phyloP scores from a whole-genome alignment of 2,329 filamentous ascomycete species.

The Aureobasidium musti region DNA sequence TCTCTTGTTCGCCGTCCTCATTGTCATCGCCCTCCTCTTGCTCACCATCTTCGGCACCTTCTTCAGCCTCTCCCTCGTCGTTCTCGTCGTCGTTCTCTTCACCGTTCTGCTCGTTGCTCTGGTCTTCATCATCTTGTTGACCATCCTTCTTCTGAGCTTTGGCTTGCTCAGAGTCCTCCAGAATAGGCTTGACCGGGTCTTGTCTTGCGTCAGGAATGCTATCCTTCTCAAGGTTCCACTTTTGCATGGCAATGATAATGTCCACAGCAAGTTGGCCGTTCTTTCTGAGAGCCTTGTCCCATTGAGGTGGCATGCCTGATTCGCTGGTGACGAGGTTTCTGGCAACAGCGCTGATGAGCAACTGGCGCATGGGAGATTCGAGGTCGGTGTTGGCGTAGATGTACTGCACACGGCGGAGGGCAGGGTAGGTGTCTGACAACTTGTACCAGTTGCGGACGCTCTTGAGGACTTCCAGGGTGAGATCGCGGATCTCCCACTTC shows the following conservation, averaged over 20 bases:
- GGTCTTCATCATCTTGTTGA: constrained; percentile 29
- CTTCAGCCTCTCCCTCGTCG: constrained; percentile 33
- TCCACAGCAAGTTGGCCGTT: constrained; percentile 59
- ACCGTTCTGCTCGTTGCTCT: constrained; percentile 7
- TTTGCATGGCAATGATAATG: constrained; percentile 56
- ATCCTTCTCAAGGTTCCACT: constrained; percentile 55
- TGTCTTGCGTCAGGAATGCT: constrained; percentile 54
- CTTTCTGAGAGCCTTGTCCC: constrained; percentile 57
- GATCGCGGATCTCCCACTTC: constrained; percentile 54
- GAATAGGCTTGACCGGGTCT: constrained; percentile 45
- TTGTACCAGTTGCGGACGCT: constrained; percentile 56
- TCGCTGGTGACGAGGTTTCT: constrained; percentile 54
- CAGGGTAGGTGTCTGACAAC: constrained; percentile 55
- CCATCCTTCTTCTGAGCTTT: constrained; percentile 35
- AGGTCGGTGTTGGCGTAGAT: constrained; percentile 54
- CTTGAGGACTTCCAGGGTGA: constrained; percentile 53
- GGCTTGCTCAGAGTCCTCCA: constrained; percentile 39
- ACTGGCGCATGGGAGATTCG: constrained; percentile 52
- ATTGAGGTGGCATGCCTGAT: constrained; percentile 52
- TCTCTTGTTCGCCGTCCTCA: constrained; percentile 18
- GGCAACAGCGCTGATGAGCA: constrained; percentile 54
- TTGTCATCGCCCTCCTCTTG: constrained; percentile 20
- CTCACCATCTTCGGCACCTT: constrained; percentile 32
- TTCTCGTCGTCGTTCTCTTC: constrained; percentile 17
- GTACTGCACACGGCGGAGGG: constrained; percentile 56